Conservation (phyloP, 2,329 filamentous ascomycete genomes). For the Clarireedia paspali region DNA sequence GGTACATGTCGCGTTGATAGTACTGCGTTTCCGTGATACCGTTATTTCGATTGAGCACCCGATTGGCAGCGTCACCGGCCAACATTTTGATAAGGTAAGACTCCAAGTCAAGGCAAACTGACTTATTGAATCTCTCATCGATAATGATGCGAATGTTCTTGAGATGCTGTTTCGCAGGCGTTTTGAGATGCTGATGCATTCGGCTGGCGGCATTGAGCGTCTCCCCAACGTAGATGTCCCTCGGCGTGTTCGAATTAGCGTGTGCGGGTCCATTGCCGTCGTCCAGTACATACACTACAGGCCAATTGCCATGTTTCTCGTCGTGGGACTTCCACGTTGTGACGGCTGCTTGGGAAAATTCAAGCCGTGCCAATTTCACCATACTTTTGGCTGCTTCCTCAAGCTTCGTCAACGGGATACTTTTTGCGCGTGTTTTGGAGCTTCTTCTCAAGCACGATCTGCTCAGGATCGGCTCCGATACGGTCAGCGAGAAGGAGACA, state of each 20-base stretch:
- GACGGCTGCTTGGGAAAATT: too few species aligned
- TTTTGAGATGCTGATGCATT: constrained; percentile 12
- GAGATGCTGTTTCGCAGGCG: constrained; percentile 12
- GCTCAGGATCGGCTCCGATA: too few species aligned
- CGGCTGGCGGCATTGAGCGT: constrained; percentile 10
- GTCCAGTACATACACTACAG: too few species aligned
- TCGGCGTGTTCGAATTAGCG: constrained; percentile 5
- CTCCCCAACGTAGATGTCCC: constrained; percentile 13
- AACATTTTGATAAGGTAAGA: constrained; percentile 15
- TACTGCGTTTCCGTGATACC: constrained; percentile 11
- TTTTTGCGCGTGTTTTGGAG: too few species aligned
- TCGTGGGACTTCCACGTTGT: too few species aligned
- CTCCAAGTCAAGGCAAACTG: constrained; percentile 13
- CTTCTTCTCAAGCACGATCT: too few species aligned
- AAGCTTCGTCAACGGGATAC: too few species aligned
- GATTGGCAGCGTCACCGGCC: constrained; percentile 12
- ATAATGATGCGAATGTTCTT: constrained; percentile 13
- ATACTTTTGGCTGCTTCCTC: too few species aligned
- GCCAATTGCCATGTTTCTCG: too few species aligned
- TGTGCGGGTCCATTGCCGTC: constrained; percentile 3
- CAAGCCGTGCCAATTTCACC: too few species aligned
- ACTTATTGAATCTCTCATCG: constrained; percentile 14
- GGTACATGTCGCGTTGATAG: constrained; percentile 12
- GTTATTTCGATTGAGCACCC: constrained; percentile 13
- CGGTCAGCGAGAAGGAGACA: too few species aligned